Base-by-base conservation (phyloP, 2,329 filamentous ascomycete species). In the Cordyceps militaris region DNA sequence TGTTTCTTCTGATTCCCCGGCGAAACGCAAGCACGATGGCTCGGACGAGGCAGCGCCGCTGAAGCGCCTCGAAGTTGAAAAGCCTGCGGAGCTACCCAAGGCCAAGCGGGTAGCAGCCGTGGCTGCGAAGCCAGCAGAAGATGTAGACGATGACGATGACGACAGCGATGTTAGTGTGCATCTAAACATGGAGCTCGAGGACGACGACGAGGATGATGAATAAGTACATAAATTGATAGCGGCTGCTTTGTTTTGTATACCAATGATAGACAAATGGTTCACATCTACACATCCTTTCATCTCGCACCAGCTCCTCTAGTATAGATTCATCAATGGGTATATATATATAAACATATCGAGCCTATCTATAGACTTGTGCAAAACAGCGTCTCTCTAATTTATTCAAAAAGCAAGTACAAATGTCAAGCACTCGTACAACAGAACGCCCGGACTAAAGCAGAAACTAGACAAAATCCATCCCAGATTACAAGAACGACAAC, bases 111-210 rank as follows among this genome's bases (percentile, higher is more conserved):
- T 63, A 44, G 60, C 55, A 32, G 58, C 61, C 49, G 61, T 58
- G 26, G 49, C 53, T n/a, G 55, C 61, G 16, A 57, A 63, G 26
- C 67, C 59, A 1, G 66, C 63, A 1, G 56, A 61, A 19, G 59
- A 63, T 19, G 68, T 58, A 3, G 67, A 64, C 1, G 70, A 71
- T 4, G 75, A 71, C 1, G 76, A 75, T n/a, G 76, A 77, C 21
- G 73, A 75, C 32, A 75, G 75, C 14, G 79, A 82, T 57, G 79
- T 77, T 56, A 83, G 80, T 59, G 76, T 83, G 13, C 79, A 83
- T 67, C 70, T 84, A 58, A 80, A 83, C 56, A 83, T 83, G 79
- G 80, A 81, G 47, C 67, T 84, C 10, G 81, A 84, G 10, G 78
- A 79, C 16, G 76, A 78, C 10, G 77, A 77, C 0, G 75, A 77